Conservation (phyloP, 345 rosid genomes). For the Sisymbrium irio region DNA sequence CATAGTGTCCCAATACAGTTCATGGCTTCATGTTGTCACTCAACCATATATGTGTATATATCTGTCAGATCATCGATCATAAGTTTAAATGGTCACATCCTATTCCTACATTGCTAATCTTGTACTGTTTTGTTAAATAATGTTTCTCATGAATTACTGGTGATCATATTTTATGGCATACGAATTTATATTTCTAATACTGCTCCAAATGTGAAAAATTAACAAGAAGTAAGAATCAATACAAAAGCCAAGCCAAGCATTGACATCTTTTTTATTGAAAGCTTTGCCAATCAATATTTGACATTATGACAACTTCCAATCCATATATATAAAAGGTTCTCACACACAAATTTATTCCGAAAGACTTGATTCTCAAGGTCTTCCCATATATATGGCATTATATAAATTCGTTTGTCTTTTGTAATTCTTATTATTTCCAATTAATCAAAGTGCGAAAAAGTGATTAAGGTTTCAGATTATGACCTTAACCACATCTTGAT, state of each 20-base stretch:
- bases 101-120: not conserved
- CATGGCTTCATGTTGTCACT: not conserved
- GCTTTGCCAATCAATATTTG: conserved; percentile 17
- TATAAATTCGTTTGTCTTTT: not conserved
- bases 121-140: not conserved
- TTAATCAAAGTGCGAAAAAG: not conserved
- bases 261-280: conserved; percentile 1
- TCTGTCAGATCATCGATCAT: not conserved
- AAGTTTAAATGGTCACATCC: not conserved
- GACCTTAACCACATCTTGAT: not conserved
- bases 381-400: conserved; percentile 6
- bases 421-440: conserved; percentile 11
- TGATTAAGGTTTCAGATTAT: conserved; percentile 4
- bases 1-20: not conserved
- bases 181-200: not conserved
- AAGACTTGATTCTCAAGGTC: conserved; percentile 23
- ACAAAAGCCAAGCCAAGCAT: not conserved
- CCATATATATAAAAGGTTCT: conserved; percentile 10
- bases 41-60: not conserved
- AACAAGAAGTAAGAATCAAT: not conserved
- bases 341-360: conserved; percentile 5
- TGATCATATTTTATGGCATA: not conserved
- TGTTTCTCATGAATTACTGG: not conserved
- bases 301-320: conserved; percentile 8
- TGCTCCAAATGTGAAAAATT: not conserved